These are phyloP conservation scores for Tylopilus intermedius DNA, from an alignment of 768 basidiomycete species.

Conservation along the genomic window DNA sequence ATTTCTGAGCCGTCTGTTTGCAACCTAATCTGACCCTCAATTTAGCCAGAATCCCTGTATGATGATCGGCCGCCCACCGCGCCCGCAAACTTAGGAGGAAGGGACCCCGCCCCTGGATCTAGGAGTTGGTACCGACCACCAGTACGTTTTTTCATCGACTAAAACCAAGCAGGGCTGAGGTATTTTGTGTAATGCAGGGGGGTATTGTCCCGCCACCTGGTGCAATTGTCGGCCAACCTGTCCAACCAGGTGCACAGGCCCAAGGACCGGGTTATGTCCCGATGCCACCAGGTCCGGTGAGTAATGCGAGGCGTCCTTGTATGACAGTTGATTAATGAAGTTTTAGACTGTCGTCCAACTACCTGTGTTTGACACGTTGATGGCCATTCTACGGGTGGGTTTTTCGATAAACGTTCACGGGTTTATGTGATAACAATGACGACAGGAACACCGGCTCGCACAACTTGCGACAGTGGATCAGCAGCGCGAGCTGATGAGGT, in stretches of 20 bases:
- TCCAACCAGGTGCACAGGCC: constrained; percentile 21
- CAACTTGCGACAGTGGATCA: constrained; percentile 74
- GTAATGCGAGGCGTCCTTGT: constrained; percentile 19
- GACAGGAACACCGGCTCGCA: constrained; percentile 69
- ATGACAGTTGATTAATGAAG: constrained; percentile 4
- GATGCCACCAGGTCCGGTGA: constrained; percentile 53
- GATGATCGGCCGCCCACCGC: constrained; percentile 23
- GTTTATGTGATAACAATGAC: constrained; percentile 6
- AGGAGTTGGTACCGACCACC: constrained; percentile 24
- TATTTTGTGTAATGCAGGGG: constrained; percentile 10
- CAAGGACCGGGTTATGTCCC: constrained; percentile 34
- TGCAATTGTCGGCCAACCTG: constrained; percentile 13
- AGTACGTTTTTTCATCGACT: constrained; percentile 11
- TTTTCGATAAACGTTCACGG: constrained; percentile 1
- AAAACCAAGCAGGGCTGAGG: not conserved
- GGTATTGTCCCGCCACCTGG: constrained; percentile 26
- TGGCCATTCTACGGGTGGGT: constrained; percentile 62
- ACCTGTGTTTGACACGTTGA: constrained; percentile 64
- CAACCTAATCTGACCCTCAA: constrained; percentile 2
- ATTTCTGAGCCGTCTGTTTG: not conserved
- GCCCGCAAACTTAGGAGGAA: constrained; percentile 17
- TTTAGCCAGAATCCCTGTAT: constrained; percentile 21
- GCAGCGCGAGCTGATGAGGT: constrained; percentile 74
- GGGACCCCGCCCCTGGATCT: constrained; percentile 13
- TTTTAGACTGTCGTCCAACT: constrained; percentile 55